These are phyloP conservation scores for Eragrostis tef DNA, from an alignment of 202 grass and related monocot genomes.

Conservation along the genomic window DNA sequence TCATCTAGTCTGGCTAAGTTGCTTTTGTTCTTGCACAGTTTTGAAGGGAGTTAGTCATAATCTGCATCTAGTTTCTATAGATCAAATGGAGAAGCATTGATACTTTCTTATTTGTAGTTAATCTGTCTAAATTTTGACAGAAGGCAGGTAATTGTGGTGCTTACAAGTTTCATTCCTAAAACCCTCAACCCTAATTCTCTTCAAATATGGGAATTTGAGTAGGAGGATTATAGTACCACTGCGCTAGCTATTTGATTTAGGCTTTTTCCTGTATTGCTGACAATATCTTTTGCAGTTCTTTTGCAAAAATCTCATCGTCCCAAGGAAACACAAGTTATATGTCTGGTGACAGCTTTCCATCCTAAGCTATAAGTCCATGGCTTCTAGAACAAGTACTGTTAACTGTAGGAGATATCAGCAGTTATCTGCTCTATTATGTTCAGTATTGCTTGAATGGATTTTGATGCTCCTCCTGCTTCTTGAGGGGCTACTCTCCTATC, in stretches of 20 bases:
- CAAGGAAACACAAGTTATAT: constrained; percentile 2
- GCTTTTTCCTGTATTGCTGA: constrained; percentile 8
- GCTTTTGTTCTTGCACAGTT: background rate
- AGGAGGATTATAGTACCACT: background rate
- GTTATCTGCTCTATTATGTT: constrained; percentile 61
- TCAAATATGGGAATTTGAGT: background rate
- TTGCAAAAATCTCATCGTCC: constrained; percentile 9
- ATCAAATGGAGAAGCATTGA: background rate
- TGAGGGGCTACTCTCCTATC: constrained; percentile 63
- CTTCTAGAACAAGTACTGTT: constrained; percentile 40
- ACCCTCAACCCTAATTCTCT: background rate
- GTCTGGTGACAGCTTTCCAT: constrained; percentile 22
- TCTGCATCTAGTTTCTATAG: background rate
- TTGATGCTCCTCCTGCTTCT: constrained; percentile 80
- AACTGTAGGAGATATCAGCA: constrained; percentile 38
- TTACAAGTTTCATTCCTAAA: background rate
- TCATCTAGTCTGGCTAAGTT: constrained; percentile 22
- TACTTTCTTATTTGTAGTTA: background rate
- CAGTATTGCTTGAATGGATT: constrained; percentile 74
- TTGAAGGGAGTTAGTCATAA: background rate
- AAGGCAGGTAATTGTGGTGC: background rate
- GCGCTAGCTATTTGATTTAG: background rate
- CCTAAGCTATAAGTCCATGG: constrained; percentile 45
- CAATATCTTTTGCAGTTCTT: constrained; percentile 38
- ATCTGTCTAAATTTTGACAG: constrained; percentile 8